Evolutionary conservation across 495 filamentous ascomycete species (phyloP), one percentile per base, ranked within the genome.

Genomic region (Penicillium cosmopolitanum): DNA sequence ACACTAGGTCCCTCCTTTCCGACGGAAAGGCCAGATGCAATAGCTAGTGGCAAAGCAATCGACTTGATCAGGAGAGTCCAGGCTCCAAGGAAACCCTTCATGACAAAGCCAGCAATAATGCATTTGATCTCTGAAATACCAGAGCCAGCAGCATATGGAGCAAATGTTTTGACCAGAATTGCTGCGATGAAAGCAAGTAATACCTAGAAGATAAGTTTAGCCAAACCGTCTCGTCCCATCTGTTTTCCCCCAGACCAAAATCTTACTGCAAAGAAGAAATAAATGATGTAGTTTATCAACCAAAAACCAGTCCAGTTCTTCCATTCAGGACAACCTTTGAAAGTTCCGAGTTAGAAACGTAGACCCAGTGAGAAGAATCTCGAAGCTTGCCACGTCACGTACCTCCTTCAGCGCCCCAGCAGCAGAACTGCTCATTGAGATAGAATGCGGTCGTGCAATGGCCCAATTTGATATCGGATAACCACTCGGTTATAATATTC

Each of bases 111-210:
- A 6, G 93, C 94, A 66, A 98, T 96, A 64, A 98, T 98, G 74
- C 95, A 98, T 75, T 98, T 98, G 77, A 98, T 98, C 77, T 98
- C 95, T 25, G 93, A 97, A 56, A 98, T 98, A 50, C 95, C 95
- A 21, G 93, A 97, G 31, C 95, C 95, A 33, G 95, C 96, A 12
- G 95, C 96, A 72, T 98, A 98, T 13, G 95, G 96, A 11, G 95
- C 93, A 74, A 96, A 98, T 1, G 87, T 87, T 71, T 93, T 96
- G 70, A 98, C 95, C 15, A 98, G 80, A 38, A 81, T 85, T 3
- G 93, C 96, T 2, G 93, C 86, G 11, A 88, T 89, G 33, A 89
- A 87, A 48, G 94, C 88, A 70, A 98, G 96, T 5, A 91, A 61
- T 2, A 89, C 84, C 90, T 93, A 66, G 34, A 6, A 31, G 28